Conservation (phyloP, 2,329 filamentous ascomycete genomes). For the Neonectria coccinea region DNA sequence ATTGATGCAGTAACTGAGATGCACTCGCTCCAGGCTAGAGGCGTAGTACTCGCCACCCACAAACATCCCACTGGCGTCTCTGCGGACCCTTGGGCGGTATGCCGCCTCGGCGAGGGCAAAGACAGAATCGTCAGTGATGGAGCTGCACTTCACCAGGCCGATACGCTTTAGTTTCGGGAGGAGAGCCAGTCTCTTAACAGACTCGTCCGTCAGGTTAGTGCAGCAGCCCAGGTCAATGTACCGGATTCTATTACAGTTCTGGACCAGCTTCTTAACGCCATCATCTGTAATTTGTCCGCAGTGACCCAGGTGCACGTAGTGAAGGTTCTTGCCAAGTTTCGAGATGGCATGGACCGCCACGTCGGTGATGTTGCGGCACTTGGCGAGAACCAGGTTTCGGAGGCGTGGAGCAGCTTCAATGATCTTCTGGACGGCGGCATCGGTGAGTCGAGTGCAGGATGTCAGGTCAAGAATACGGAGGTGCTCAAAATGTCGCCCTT, state of each 20-base stretch:
- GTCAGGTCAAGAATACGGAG: slow-evolving; percentile 94
- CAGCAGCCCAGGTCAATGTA: slow-evolving; percentile 99
- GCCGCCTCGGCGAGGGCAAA: slow-evolving; percentile 82
- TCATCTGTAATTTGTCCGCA: slow-evolving; percentile 91
- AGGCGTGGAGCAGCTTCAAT: slow-evolving; percentile 87
- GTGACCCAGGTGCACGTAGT: slow-evolving; percentile 96
- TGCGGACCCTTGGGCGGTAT: slow-evolving; percentile 61
- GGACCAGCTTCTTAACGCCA: slow-evolving; percentile 86
- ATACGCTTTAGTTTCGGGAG: slow-evolving; percentile 95
- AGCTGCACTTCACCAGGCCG: slow-evolving; percentile 91
- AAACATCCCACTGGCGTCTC: slow-evolving; percentile 61
- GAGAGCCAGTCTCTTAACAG: slow-evolving; percentile 83
- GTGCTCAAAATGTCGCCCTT: slow-evolving; percentile 80
- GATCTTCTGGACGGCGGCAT: slow-evolving; percentile 89
- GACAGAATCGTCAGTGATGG: slow-evolving; percentile 91
- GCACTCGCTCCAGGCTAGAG: slow-evolving; percentile 87
- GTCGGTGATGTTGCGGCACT: slow-evolving; percentile 94
- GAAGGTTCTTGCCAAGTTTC: slow-evolving; percentile 91
- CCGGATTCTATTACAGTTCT: slow-evolving; percentile 89
- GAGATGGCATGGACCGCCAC: slow-evolving; percentile 88
- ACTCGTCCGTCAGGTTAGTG: slow-evolving; percentile 85
- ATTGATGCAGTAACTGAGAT: slow-evolving; percentile 93
- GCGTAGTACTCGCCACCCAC: slow-evolving; percentile 66
- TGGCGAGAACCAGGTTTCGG: slow-evolving; percentile 92
- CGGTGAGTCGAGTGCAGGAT: slow-evolving; percentile 84